Evolutionary conservation across 495 filamentous ascomycete species (phyloP), one percentile per base, ranked within the genome.

Genomic region (Aspergillus saccharolyticus): DNA sequence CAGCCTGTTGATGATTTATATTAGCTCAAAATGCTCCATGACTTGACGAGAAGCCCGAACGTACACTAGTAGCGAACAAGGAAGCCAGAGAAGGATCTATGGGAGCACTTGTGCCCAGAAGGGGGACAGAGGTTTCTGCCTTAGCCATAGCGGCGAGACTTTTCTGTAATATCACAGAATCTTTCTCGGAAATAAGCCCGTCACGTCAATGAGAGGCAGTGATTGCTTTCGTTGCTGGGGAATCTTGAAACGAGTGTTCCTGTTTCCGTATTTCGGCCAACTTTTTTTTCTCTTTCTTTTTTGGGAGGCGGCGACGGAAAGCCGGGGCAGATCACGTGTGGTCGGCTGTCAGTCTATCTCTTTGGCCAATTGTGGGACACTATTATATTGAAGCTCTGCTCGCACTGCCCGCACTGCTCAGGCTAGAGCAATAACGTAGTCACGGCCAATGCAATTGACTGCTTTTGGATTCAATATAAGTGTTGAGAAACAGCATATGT

Each of bases 1-100:
- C 88, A 63, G 83, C 79, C 88, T 91, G 69, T 14, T 61, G 47
- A 33, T 8, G 22, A 24, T n/a, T 14, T 52, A 51, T 45, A 44
- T 52, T 44, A 67, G 61, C 24, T 44, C 55, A 24, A 57, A 25
- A 19, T 61, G 42, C 44, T 14, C 52, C 19, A 6, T 10, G 9
- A 45, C 8, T 46, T 1, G 25, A 15, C 18, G 45, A 10, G 1
- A 44, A 52, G 74, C 44, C 74, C 56, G 15, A 0, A 43, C 88
- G 71, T 77, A 94, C 91, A 76, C 89, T 93, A 24, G 81, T 77
- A 25, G 87, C 79, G 72, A 97, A 97, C 22, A 97, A 80, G 49
- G 88, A 87, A 59, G 88, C 84, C 61, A 97, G 66, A 53, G 78
- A 72, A 59, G 89, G 87, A 74, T 97, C 89, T 61, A 95, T 78